Base-by-base conservation (phyloP, 108 stramenopile genomes). In the Skeletonema tropicum region DNA sequence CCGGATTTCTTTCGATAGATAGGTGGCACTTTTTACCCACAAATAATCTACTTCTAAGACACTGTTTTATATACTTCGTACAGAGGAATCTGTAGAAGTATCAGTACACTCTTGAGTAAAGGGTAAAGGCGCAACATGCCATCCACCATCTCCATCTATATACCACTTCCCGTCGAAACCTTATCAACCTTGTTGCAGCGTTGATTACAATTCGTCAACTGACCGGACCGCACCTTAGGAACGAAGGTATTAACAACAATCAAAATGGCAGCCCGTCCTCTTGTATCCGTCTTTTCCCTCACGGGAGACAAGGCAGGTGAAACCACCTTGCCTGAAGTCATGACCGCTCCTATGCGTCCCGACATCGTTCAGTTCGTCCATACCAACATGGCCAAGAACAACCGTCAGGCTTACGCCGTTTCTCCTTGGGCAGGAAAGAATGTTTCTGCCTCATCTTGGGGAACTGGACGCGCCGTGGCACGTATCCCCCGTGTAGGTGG, bases 331-430 rank as follows among this genome's bases (percentile, higher is more conserved):
- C 99, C 99, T 32, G 90, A 84, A 31, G 98, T 99, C 70, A 88
- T 98, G 89, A 96, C 97, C 60, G 97, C 98, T 25, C 99, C 99
- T 64, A 93, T 99, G 80, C 97, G 99, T 86, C 91, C 97, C 48
- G 99, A 99, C 85, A 85, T 99, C 62, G 98, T 99, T 72, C 94
- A 97, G 70, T 98, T 96, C 77, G 99, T 99, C 30, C 98, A 98
- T 90, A 97, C 95, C 77, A 95, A 98, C 94, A 97, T 99, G 94
- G 95, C 94, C 96, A 99, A 99, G 97, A 99, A 99, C 94, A 67
- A 90, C 68, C 97, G 99, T 85, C 99, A 99, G 85, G 97, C 99
- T 38, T 99, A 97, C 87, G 96, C 97, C 71, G 98, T 98, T 68
- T 89, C 87, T 88, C 89, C 95, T 82, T 85, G 87, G 60, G 98